phyloP scores from a whole-genome alignment of 2,329 filamentous ascomycete species.

The Trichoderma oligosporum region DNA sequence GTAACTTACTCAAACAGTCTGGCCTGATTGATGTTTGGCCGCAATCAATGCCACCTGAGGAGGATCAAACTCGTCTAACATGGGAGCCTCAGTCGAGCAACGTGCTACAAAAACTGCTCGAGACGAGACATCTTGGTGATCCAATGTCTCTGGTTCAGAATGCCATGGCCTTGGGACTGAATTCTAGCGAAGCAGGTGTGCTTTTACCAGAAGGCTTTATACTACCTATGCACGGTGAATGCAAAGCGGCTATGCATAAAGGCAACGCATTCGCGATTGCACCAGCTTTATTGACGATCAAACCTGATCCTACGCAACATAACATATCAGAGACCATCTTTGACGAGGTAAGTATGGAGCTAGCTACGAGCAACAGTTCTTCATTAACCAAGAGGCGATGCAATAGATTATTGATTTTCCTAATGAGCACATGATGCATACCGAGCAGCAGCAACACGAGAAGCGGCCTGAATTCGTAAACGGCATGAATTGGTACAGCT shows the following conservation, averaged over 20 bases:
- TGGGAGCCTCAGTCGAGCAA: constrained; percentile 44
- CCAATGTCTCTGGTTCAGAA: constrained; percentile 38
- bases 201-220: constrained; percentile 34
- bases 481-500: too few relatives aligned
- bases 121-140: constrained; percentile 44
- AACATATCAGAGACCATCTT: too few relatives aligned
- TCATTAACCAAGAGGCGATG: too few relatives aligned
- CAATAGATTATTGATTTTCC: too few relatives aligned
- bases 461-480: too few relatives aligned
- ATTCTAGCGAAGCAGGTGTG: constrained; percentile 27
- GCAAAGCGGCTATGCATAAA: constrained; percentile 34
- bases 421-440: too few relatives aligned
- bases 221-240: constrained; percentile 36
- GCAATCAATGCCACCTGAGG: constrained; percentile 34
- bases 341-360: too few relatives aligned
- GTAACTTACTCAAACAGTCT: constrained; percentile 42
- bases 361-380: too few relatives aligned
- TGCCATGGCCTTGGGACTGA: constrained; percentile 37
- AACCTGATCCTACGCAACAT: too few relatives aligned
- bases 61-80: constrained; percentile 33
- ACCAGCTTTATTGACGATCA: too few relatives aligned
- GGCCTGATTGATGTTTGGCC: constrained; percentile 39
- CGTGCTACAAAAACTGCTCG: constrained; percentile 42
- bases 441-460: too few relatives aligned
- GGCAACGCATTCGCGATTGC: too few relatives aligned